Conservation (phyloP, 2,329 filamentous ascomycete genomes). For the Cordyceps farinosa region DNA sequence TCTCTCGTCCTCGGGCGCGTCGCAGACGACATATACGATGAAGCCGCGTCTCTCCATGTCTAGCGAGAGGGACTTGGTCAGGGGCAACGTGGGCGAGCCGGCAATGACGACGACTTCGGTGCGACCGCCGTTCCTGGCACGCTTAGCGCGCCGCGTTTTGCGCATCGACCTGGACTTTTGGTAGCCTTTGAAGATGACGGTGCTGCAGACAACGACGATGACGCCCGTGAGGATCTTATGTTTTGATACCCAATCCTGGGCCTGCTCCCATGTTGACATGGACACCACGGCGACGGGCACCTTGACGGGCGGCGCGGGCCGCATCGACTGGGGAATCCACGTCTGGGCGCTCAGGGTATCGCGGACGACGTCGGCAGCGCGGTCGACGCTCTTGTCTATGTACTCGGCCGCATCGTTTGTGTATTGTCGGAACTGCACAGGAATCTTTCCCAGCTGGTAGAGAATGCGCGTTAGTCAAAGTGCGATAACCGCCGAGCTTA, state of each 20-base stretch:
- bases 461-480: neutral
- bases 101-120: constrained; percentile 85
- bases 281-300: constrained; percentile 34
- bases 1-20: constrained; percentile 78
- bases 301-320: constrained; percentile 50
- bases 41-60: constrained; percentile 91
- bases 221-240: constrained; percentile 73
- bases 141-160: constrained; percentile 70
- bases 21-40: constrained; percentile 87
- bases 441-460: constrained; percentile 48
- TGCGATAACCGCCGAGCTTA: neutral
- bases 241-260: constrained; percentile 67
- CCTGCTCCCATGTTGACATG: constrained; percentile 43
- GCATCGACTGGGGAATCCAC: constrained; percentile 71
- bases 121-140: constrained; percentile 77
- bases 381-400: constrained; percentile 77
- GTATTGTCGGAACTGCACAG: constrained; percentile 65
- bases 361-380: constrained; percentile 66
- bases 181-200: constrained; percentile 53
- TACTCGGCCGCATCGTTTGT: constrained; percentile 71
- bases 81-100: constrained; percentile 78
- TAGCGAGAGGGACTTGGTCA: constrained; percentile 76
- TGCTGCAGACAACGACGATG: constrained; percentile 66
- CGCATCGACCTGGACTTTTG: constrained; percentile 53
- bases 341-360: constrained; percentile 62